Evolutionary conservation across 805 yeast genomes (phyloP).

Genomic region (Myxozyma neotropica): DNA sequence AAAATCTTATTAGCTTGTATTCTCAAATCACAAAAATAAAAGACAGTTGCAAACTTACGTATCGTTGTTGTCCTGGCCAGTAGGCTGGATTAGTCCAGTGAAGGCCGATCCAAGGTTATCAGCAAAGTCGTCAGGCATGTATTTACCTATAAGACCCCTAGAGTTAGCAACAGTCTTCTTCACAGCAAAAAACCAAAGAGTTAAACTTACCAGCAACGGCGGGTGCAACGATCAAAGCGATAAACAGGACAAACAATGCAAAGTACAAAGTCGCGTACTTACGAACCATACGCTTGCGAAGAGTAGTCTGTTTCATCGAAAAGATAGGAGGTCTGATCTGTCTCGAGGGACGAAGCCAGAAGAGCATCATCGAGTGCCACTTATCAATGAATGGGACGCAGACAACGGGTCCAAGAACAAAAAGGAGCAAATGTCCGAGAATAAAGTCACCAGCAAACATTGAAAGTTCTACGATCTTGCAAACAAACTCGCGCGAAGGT

Average conservation of each 20-base stretch:
- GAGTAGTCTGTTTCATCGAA: constrained; percentile 92
- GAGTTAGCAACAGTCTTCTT: background rate
- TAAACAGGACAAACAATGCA: constrained; percentile 65
- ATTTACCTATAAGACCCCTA: constrained; percentile 19
- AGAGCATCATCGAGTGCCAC: constrained; percentile 97
- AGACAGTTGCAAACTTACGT: constrained; percentile 52
- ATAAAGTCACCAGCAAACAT: constrained; percentile 96
- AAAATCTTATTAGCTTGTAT: background rate
- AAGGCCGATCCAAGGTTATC: constrained; percentile 38
- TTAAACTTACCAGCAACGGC: constrained; percentile 69
- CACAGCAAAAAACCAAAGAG: background rate
- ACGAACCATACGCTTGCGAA: constrained; percentile 96
- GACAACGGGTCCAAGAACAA: constrained; percentile 85
- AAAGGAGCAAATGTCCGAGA: constrained; percentile 84
- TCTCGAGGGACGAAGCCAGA: constrained; percentile 97
- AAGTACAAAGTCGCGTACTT: constrained; percentile 86
- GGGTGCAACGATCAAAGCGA: constrained; percentile 83
- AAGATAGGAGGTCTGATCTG: constrained; percentile 98
- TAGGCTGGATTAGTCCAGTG: constrained; percentile 86
- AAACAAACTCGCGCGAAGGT: constrained; percentile 92
- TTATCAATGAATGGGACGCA: constrained; percentile 86
- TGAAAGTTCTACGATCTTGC: constrained; percentile 90
- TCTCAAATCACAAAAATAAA: background rate
- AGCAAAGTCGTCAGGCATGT: constrained; percentile 38
- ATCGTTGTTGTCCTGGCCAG: constrained; percentile 77